A percentile compares a stretch with the other conserved stretches of the same genome.
Conservation (phyloP, 2,329 filamentous ascomycete species). For the Fusarium sp. region DNA sequence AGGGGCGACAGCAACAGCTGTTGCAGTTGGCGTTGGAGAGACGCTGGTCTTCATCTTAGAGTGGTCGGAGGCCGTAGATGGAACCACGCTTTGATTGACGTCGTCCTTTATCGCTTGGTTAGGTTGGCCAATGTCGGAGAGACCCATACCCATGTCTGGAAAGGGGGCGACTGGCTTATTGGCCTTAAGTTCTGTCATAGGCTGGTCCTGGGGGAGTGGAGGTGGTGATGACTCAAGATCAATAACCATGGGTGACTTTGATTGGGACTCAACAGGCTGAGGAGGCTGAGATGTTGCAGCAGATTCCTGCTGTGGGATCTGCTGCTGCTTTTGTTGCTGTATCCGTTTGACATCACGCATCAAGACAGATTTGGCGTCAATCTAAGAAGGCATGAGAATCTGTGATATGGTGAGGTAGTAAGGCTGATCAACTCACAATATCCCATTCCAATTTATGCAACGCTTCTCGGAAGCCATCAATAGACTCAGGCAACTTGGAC, state of each 20-base stretch:
- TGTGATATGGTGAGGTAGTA: no score
- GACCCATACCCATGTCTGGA: constrained; percentile 66
- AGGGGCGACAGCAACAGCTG: constrained; percentile 24
- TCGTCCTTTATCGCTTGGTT: constrained; percentile 41
- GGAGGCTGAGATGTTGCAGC: constrained; percentile 35
- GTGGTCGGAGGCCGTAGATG: constrained; percentile 18
- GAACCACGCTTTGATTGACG: constrained; percentile 16
- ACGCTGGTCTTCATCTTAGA: constrained; percentile 45
- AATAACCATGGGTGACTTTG: constrained; percentile 52
- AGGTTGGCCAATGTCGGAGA: constrained; percentile 45
- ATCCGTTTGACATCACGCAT: constrained; percentile 63
- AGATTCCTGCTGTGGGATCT: constrained; percentile 29
- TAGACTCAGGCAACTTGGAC: constrained; percentile 59
- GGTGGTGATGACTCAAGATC: constrained; percentile 52
- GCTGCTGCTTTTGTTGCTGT: constrained; percentile 46
- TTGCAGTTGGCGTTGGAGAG: constrained; percentile 16
- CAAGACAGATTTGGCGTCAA: constrained; percentile 65
- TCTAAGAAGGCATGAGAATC: constrained; percentile 43
- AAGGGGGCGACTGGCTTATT: constrained; percentile 63
- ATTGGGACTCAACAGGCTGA: constrained; percentile 50
- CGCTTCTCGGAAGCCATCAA: constrained; percentile 62
- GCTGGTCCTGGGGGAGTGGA: constrained; percentile 46
- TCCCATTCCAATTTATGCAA: constrained; percentile 68
- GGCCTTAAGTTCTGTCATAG: constrained; percentile 49
- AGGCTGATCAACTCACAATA: constrained; percentile 58